Base-by-base conservation (phyloP, 768 basidiomycete species). In the Tephrocybe sp. region DNA sequence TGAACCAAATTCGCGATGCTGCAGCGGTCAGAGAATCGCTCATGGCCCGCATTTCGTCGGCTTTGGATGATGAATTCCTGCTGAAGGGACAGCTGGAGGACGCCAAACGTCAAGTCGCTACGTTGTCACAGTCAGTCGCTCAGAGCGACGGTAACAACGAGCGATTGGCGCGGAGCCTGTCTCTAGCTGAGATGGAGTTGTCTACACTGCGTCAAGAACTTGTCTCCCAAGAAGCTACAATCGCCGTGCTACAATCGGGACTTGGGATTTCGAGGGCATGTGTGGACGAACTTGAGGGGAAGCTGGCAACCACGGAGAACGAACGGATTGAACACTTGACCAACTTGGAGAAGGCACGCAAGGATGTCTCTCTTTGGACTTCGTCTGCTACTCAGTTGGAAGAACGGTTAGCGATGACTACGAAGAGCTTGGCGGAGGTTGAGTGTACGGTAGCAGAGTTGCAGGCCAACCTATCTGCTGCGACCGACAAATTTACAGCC, bases 281-380 rank as follows among this genome's bases (percentile, higher is more conserved):
- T 45, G 31, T 52, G 23, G 58, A 59, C 10, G 52, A 46, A 10
- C 39, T 60, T 23, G 34, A 32, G 17, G 35, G 20, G 11, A 45
- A 57, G 38, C 47, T 70, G 26, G 48, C 26, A 7, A 45, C 45
- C 12, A 49, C 53, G 35, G 43, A 49, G 33, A 30, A 46, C 10
- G 51, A 55, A 38, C 51, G 62, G 16, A 36, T 45, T 6, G 50
- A 34, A 31, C 44, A 56, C 11, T 30, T 38, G 20, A 32, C 39
- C 17, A 14, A 55, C 34, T 35, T 59, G 16, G 48, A 59, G 26
- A 33, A 42, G 22, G 55, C 59, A 32, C 53, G 22, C 35, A 41
- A 23, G 43, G 53, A 45, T 5, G 51, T 51, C 42, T 48, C 39
- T 5, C 39, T 36, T 3, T 52, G 51, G 30, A 41, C 40, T 4